These are phyloP conservation scores for Saururus chinensis DNA, from an alignment of 164 flowering plant genomes.

Conservation along the genomic window DNA sequence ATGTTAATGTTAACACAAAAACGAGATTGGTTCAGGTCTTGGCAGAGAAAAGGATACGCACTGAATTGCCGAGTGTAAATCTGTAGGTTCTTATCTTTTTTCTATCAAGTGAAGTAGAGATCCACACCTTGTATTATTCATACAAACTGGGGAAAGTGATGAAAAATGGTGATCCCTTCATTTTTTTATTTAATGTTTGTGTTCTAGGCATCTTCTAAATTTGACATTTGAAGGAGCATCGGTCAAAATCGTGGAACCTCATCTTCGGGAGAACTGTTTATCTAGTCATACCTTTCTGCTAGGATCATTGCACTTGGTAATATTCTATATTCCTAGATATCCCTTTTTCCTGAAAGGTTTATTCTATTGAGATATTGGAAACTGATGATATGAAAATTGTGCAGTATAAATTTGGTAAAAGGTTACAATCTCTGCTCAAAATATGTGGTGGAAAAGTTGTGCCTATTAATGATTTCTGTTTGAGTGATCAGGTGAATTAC, in stretches of 20 bases:
- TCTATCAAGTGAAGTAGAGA: background rate
- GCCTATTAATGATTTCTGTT: conserved; percentile 23
- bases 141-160: too few relatives aligned
- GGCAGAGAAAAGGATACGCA: conserved; percentile 43
- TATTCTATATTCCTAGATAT: background rate
- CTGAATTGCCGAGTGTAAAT: conserved; percentile 48
- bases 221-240: conserved; percentile 40
- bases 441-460: conserved; percentile 46
- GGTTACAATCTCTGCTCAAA: conserved; percentile 38
- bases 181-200: background rate
- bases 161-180: background rate
- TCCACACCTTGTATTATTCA: too few relatives aligned
- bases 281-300: conserved; percentile 55
- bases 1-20: background rate
- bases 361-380: background rate
- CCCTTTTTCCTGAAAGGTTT: background rate
- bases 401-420: conserved; percentile 59
- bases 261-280: conserved; percentile 54
- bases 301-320: conserved; percentile 44
- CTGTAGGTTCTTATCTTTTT: conserved; percentile 33
- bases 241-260: conserved; percentile 44
- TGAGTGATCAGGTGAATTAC: conserved; percentile 39
- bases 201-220: conserved; percentile 48
- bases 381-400: conserved; percentile 1
- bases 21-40: conserved; percentile 28